phyloP scores from a whole-genome alignment of 202 grass and related monocot species.

The Cymbopogon flexuosus region DNA sequence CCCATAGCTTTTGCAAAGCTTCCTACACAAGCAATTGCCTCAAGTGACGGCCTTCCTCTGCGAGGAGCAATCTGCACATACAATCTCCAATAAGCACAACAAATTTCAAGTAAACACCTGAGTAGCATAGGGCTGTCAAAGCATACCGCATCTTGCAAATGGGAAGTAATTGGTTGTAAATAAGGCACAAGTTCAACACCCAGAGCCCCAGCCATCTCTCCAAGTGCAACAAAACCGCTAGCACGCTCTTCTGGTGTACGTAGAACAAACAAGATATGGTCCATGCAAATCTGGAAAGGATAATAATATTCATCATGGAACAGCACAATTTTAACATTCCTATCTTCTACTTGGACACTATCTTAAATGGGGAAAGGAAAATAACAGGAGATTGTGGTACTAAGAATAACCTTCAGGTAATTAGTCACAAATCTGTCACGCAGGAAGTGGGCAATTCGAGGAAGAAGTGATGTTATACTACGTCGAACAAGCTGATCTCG shows the following conservation, averaged over 20 bases:
- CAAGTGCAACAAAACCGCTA: constrained; percentile 96
- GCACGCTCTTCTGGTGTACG: constrained; percentile 82
- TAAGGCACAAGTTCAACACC: constrained; percentile 84
- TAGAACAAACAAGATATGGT: constrained; percentile 93
- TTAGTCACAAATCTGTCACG: constrained; percentile 97
- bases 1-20: constrained; percentile 90
- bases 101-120: constrained; percentile 28
- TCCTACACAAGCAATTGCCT: constrained; percentile 93
- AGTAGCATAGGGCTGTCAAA: constrained; percentile 22
- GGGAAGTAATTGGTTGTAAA: constrained; percentile 68
- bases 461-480: constrained; percentile 98
- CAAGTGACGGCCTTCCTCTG: constrained; percentile 79
- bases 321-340: neutral
- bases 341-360: neutral
- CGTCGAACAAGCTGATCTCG: constrained; percentile 90
- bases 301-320: constrained; percentile 25
- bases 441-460: constrained; percentile 97
- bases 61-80: constrained; percentile 86
- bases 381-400: neutral
- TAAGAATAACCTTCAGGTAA: constrained; percentile 71
- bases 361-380: neutral
- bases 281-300: constrained; percentile 83
- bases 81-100: constrained; percentile 23
- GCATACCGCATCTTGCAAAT: constrained; percentile 86
- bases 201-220: constrained; percentile 96